Evolutionary conservation across 352 stramenopile genomes (phyloP).

Genomic region (Phytophthora rubi): DNA sequence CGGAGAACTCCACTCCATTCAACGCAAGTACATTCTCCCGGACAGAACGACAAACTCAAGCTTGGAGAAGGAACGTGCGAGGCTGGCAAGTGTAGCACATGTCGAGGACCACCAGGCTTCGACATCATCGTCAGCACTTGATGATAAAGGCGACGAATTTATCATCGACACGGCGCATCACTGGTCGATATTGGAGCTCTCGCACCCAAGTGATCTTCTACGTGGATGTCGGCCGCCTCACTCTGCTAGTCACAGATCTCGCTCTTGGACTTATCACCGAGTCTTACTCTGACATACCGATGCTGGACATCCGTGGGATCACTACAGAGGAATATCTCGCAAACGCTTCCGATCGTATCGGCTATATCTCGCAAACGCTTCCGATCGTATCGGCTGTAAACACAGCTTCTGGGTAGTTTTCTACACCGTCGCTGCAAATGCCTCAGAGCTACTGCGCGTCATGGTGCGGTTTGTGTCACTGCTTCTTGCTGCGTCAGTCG

Average conservation of each 20-base stretch:
- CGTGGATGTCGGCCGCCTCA: conserved; percentile 38
- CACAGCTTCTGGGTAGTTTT: conserved; percentile 50
- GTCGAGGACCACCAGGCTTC: conserved; percentile 10
- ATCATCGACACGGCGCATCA: conserved; percentile 40
- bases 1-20: conserved; percentile 31
- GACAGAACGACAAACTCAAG: conserved; percentile 39
- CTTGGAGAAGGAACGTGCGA: conserved; percentile 25
- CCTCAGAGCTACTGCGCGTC: conserved; percentile 38
- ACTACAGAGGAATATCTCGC: too few relatives aligned
- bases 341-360: too few relatives aligned
- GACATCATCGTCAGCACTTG: conserved; percentile 3
- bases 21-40: conserved; percentile 32
- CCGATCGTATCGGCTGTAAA: too few relatives aligned
- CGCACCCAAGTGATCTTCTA: conserved; percentile 40
- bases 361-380: too few relatives aligned
- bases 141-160: conserved; percentile 25
- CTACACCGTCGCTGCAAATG: conserved; percentile 48
- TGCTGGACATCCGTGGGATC: conserved; percentile 65
- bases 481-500: conserved; percentile 33
- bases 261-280: conserved; percentile 56
- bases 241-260: conserved; percentile 41
- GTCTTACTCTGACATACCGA: conserved; percentile 61
- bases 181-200: conserved; percentile 36
- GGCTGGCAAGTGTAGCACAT: conserved; percentile 11
- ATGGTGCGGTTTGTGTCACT: conserved; percentile 51